These are phyloP conservation scores for Fusarium xylarioides DNA, from an alignment of 2,329 filamentous ascomycete genomes.

Conservation along the genomic window DNA sequence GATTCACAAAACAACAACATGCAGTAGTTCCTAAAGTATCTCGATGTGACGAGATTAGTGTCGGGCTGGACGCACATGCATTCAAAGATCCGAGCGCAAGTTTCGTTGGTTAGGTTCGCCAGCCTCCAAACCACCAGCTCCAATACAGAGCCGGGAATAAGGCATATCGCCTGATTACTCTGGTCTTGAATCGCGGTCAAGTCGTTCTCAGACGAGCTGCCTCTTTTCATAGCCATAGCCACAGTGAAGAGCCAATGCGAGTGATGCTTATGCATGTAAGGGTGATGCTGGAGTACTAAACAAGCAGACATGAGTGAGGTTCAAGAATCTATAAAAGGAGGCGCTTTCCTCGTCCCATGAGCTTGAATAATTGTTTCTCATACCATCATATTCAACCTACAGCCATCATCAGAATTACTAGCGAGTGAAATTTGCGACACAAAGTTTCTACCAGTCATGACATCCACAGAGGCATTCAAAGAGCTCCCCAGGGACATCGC, in stretches of 20 bases:
- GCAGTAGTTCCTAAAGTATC: background rate
- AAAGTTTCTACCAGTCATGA: background rate
- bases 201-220: background rate
- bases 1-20: fast-evolving
- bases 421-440: background rate
- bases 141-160: fast-evolving
- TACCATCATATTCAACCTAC: fast-evolving
- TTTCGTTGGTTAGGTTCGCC: fast-evolving
- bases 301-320: background rate
- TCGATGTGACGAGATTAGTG: fast-evolving
- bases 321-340: background rate
- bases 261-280: background rate
- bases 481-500: background rate
- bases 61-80: too few relatives aligned
- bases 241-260: background rate
- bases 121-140: background rate
- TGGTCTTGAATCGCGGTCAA: background rate
- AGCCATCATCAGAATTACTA: background rate
- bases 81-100: background rate
- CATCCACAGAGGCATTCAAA: background rate
- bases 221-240: background rate
- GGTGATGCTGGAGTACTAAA: background rate
- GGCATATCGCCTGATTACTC: too few relatives aligned
- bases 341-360: background rate
- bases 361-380: background rate